phyloP scores from a whole-genome alignment of 169 alveolate species.

The Theileria orientalis region DNA sequence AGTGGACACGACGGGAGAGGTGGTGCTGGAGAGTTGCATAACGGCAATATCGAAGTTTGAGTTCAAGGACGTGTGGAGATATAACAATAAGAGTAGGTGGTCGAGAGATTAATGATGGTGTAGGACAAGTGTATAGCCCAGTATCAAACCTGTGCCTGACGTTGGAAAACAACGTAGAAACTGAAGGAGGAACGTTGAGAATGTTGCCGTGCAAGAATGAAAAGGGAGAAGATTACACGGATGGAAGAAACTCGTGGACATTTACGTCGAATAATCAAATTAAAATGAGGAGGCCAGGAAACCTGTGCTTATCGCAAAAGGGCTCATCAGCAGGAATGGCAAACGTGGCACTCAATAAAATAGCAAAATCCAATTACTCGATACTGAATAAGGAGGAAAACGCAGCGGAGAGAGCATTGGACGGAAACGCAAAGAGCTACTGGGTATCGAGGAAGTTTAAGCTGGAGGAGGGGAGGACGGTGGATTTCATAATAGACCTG shows the following conservation, averaged over 20 bases:
- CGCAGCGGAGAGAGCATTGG: constrained; percentile 79
- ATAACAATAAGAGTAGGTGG: constrained; percentile 65
- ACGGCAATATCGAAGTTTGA: constrained; percentile 69
- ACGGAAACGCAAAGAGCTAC: constrained; percentile 79
- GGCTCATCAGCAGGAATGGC: constrained; percentile 84
- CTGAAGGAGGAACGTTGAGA: constrained; percentile 76
- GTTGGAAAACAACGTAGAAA: constrained; percentile 71
- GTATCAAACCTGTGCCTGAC: constrained; percentile 73
- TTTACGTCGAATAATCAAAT: constrained; percentile 84
- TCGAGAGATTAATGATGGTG: constrained; percentile 8
- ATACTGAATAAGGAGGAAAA: constrained; percentile 68
- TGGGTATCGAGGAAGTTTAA: constrained; percentile 80
- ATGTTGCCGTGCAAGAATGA: constrained; percentile 57
- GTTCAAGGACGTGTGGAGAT: constrained; percentile 73
- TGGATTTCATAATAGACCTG: constrained; percentile 75
- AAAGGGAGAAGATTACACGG: constrained; percentile 42
- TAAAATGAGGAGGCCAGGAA: constrained; percentile 83
- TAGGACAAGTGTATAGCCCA: constrained; percentile 64
- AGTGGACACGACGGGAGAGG: constrained; percentile 72
- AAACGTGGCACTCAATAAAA: constrained; percentile 80
- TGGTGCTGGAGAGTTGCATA: constrained; percentile 74
- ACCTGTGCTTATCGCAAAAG: constrained; percentile 82
- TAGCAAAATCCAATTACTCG: constrained; percentile 72
- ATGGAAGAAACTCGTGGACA: constrained; percentile 82
- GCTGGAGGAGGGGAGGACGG: constrained; percentile 71